phyloP scores from a whole-genome alignment of 1,139 yeast species.

The Pichia sp. region DNA sequence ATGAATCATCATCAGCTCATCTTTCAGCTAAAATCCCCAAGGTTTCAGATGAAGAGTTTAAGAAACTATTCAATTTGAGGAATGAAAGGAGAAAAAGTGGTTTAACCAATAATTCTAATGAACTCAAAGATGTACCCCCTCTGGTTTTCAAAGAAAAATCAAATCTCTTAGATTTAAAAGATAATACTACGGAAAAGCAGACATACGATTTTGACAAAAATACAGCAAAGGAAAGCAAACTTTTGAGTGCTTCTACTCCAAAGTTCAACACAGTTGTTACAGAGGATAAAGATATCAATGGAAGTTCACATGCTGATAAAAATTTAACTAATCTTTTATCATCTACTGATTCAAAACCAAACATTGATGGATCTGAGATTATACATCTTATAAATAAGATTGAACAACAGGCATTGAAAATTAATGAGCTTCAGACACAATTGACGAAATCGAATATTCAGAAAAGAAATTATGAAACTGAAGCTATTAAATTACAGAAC shows the following conservation, averaged over 20 bases:
- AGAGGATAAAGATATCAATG: not conserved
- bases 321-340: constrained; percentile 4
- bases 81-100: not conserved
- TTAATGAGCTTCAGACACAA: not conserved
- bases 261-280: constrained; percentile 2
- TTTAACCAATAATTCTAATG: not conserved
- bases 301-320: not conserved
- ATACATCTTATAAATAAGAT: not conserved
- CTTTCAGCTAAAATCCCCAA: constrained; percentile 7
- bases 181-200: not conserved
- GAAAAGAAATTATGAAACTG: constrained; percentile 3
- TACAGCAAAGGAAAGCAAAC: constrained; percentile 2
- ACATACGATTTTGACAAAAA: not conserved
- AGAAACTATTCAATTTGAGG: constrained; percentile 1
- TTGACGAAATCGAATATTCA: constrained; percentile 4
- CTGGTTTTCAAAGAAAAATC: constrained; percentile 3
- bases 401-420: constrained; percentile 2
- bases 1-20: constrained; percentile 3
- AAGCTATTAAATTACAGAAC: constrained; percentile 4
- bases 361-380: not conserved
- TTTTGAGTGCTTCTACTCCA: constrained; percentile 8
- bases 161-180: not conserved
- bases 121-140: not conserved
- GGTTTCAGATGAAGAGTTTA: constrained; percentile 9
- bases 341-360: not conserved